Evolutionary conservation across 78 protist genomes (phyloP).

Genomic region (Acrasis kona): DNA sequence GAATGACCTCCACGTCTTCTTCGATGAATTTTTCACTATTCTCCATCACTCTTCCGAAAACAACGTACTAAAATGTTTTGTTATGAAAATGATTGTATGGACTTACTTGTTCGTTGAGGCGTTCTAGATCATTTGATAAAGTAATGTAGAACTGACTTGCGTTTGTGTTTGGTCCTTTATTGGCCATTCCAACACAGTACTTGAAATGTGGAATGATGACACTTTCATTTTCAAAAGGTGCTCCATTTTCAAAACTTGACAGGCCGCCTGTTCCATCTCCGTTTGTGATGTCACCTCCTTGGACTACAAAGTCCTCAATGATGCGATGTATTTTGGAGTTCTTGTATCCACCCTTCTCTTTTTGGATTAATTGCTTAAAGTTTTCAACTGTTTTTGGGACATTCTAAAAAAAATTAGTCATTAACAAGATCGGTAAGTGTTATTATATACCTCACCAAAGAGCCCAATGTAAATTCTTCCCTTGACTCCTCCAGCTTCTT

Average conservation of each 20-base stretch:
- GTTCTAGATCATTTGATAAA: too few species aligned
- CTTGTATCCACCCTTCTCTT: background rate
- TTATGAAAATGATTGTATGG: too few species aligned
- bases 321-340: background rate
- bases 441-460: background rate
- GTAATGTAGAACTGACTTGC: constrained; percentile 8
- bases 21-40: too few species aligned
- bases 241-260: background rate
- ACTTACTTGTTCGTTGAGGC: too few species aligned
- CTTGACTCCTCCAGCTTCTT: background rate
- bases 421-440: too few species aligned
- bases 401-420: background rate
- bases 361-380: background rate
- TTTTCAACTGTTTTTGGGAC: constrained; percentile 1
- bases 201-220: background rate
- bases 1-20: too few species aligned
- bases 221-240: background rate
- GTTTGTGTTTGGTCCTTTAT: constrained; percentile 11
- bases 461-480: background rate
- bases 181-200: background rate
- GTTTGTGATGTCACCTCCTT: background rate
- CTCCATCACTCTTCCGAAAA: too few species aligned
- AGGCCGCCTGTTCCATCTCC: background rate
- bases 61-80: too few species aligned
- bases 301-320: background rate